Evolutionary conservation across 768 basidiomycete species (phyloP).

Genomic region (Sarcomyxa edulis): DNA sequence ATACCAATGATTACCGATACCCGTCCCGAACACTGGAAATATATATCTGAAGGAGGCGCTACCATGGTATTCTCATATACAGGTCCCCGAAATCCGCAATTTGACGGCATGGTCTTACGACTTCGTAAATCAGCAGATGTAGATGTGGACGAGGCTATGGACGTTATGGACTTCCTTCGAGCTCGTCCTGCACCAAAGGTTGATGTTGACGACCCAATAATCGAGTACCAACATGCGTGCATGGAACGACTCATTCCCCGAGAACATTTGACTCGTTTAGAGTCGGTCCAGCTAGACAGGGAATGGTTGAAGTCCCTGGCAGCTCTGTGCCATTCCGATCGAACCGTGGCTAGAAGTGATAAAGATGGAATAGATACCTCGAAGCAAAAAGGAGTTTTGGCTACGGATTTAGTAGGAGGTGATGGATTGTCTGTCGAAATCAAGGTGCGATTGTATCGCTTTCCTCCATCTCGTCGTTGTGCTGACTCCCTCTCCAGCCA

Average conservation of each 20-base stretch:
- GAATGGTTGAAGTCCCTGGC: conserved; percentile 60
- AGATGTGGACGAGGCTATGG: too few species aligned
- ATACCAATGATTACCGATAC: conserved; percentile 26
- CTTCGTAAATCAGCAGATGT: conserved; percentile 53
- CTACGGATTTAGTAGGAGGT: conserved; percentile 74
- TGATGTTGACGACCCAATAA: conserved; percentile 25
- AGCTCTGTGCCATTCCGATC: conserved; percentile 33
- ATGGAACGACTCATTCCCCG: conserved; percentile 61
- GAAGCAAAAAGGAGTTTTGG: conserved; percentile 58
- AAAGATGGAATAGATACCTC: conserved; percentile 56
- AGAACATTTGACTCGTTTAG: conserved; percentile 52
- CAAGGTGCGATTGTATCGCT: conserved; percentile 54
- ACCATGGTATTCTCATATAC: conserved; percentile 83
- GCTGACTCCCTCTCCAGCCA: conserved; percentile 47
- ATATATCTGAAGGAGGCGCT: conserved; percentile 90
- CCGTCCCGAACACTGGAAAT: conserved; percentile 61
- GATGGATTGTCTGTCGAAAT: conserved; percentile 77
- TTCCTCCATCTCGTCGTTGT: conserved; percentile 1
- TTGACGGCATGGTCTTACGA: conserved; percentile 67
- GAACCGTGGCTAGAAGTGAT: conserved; percentile 52
- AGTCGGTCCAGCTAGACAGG: conserved; percentile 39
- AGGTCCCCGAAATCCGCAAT: conserved; percentile 46
- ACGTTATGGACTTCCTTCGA: too few species aligned
- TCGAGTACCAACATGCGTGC: conserved; percentile 58
- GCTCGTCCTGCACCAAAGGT: not conserved